Evolutionary conservation across 2,329 filamentous ascomycete species (phyloP), one percentile per base, ranked within the genome.

Genomic region (Fusarium fujikuroi): DNA sequence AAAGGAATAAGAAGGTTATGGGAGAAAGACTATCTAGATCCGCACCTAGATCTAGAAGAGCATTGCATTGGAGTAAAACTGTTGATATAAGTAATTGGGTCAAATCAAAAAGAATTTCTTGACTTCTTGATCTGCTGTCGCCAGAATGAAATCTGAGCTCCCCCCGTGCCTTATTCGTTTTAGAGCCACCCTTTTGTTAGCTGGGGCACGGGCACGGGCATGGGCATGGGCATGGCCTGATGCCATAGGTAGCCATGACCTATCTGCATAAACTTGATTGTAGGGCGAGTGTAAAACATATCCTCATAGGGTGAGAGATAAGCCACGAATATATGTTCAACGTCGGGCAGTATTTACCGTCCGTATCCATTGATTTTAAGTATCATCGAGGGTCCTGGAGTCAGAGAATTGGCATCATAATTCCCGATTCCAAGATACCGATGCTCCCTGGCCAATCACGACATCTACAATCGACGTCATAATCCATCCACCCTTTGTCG

Each of bases 391-490:
- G 40, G 18, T n/a, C 23, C 40, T n/a, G 40, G 7, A 12, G 16
- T 34, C n/a, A 25, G 32, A 50, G 37, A 46, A 44, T 65, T 9
- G 23, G 39, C 32, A 32, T 32, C 43, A 23, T 16, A 56, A 49
- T 63, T 36, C 52, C 63, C 60, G 40, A 63, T 65, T 64, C 32
- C 50, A 66, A 56, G 49, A 53, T 60, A 39, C 52, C 43, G 42
- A 60, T 58, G 57, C 25, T 47, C 36, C 15, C 36, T 36, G 10
- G 34, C 73, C 75, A 76, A 77, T 77, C 60, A 70, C 25, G 23
- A 23, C 56, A 50, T 16, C 34, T 23, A 16, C 5, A 14, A 44
- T 60, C 73, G 75, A 77, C 75, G 75, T 77, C 75, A 77, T 77
- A 46, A 44, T 12, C 73, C 73, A 44, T 12, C 73, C 73, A 66